Base-by-base conservation (phyloP, 2,329 filamentous ascomycete genomes). In the Cercospora sp. region DNA sequence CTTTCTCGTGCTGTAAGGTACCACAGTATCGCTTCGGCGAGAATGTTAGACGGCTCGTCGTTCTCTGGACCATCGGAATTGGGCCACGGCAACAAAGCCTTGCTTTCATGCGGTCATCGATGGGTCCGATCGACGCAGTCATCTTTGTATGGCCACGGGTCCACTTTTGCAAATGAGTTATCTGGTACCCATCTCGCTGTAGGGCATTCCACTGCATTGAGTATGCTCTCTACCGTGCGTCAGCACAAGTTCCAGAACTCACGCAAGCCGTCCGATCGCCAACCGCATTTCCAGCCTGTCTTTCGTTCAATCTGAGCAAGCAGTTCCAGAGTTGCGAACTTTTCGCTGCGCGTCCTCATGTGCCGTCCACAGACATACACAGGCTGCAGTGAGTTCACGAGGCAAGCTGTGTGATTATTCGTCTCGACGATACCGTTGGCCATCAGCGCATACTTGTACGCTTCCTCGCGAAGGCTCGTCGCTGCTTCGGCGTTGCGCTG, bases 231-330 rank as follows among this genome's bases (percentile, higher is more conserved):
- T 8, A 8, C 12, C 3, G 4, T 26, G 8, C n/a, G 1, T 62
- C 39, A 48, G n/a, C 60, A 42, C 20, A 67, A 20, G 18, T 64
- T 69, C 64, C 67, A 69, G 48, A 67, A 59, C 36, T 67, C 65
- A 5, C 67, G 67, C 57, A 69, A 42, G 6, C 61, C 64, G 28
- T 69, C 67, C 10, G 60, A 65, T 33, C 67, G 62, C 67, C 67
- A 69, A n/a, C 60, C 64, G 31, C 67, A 69, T 33, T 69, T 69
- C 67, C 64, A 69, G 10, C 67, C 67, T 6, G 67, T 65, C 30
- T 69, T 69, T n/a, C 48, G 58, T 58, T 69, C 64, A 10, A 69
- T 69, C 57, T 67, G 60, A 20, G 67, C 64, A 5, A 69, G 65
- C 33, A 69, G 28, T 63, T 69, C 67, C 3, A 69, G 61, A 26